Base-by-base conservation (phyloP, 306 rosid species). In the Quercus cerris region DNA sequence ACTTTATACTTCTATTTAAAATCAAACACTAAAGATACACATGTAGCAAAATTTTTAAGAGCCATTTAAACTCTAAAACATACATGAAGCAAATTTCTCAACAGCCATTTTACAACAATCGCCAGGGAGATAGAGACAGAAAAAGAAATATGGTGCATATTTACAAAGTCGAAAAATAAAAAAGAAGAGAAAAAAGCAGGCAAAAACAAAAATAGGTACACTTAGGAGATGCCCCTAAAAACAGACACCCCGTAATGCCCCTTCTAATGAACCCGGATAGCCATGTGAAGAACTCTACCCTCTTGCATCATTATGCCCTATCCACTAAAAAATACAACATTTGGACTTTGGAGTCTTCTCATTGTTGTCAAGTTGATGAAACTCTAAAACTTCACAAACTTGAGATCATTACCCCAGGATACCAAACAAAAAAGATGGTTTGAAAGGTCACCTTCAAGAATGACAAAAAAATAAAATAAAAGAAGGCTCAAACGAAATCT, bases 151-250 rank as follows among this genome's bases (percentile, higher is more conserved):
- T 14, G 14, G 76, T 67, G 81, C 80, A 82, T 81, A 92, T 90
- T 80, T 89, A 92, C 94, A 87, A 71, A 46, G 84, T 67, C 55
- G 41, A 82, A 78, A 61, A 56, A 67, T 23, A 58, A 59, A 20
- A 59, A 13, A 64, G 7, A 9, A 63, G 28, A 2, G 15, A 30
- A 64, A 15, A 5, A 30, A 28, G 67, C 17, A 67, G 19, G 57
- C 38, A 30, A 33, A 70, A 71, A 30, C 69, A 14, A 54, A 23
- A n/a, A 35, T 31, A 49, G 77, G 86, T 84, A 76, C 83, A 81
- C 62, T 77, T 56, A 63, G 68, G 85, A 83, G 80, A 84, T 80
- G 90, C 84, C 89, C 88, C 87, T 87, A 89, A 90, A 92, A 93
- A 86, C 77, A 83, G 91, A 84, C 97, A 86, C 75, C 75, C 85